phyloP scores from a whole-genome alignment of 768 basidiomycete species.

The Pleurotus platypus region DNA sequence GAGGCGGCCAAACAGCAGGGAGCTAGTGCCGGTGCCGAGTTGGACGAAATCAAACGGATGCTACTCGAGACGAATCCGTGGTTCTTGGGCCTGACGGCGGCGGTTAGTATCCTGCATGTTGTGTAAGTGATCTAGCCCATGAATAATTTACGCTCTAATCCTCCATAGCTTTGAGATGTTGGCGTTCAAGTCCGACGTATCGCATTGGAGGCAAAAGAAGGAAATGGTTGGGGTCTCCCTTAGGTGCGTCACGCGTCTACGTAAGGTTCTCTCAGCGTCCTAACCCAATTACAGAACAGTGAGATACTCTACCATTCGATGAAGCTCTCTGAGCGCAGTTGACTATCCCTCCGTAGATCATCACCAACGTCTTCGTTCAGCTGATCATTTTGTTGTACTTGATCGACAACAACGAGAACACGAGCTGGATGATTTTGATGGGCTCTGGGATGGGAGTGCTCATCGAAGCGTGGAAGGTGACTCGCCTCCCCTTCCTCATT shows the following conservation, averaged over 20 bases:
- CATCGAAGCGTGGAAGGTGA: slow-evolving; percentile 93
- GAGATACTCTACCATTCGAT: too few species aligned
- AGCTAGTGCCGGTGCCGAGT: slow-evolving; percentile 56
- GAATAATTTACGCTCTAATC: background rate
- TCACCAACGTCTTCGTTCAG: slow-evolving; percentile 95
- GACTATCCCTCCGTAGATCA: slow-evolving; percentile 40
- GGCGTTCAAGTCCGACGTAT: slow-evolving; percentile 93
- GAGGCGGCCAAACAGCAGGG: slow-evolving; percentile 81
- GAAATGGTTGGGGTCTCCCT: slow-evolving; percentile 95
- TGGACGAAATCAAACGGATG: slow-evolving; percentile 97
- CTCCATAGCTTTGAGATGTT: slow-evolving; percentile 82
- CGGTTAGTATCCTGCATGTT: slow-evolving; percentile 85
- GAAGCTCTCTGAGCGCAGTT: slow-evolving; percentile 16
- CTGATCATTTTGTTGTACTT: slow-evolving; percentile 87
- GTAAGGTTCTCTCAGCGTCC: too few species aligned
- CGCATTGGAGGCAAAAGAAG: slow-evolving; percentile 92
- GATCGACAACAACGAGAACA: slow-evolving; percentile 92
- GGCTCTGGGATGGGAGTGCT: slow-evolving; percentile 79
- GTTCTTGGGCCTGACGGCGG: slow-evolving; percentile 78
- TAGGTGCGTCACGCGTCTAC: slow-evolving; percentile 45
- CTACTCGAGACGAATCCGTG: slow-evolving; percentile 85
- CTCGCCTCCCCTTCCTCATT: slow-evolving; percentile 14
- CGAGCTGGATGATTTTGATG: slow-evolving; percentile 96
- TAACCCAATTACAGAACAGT: too few species aligned
- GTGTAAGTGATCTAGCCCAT: slow-evolving; percentile 49